A percentile compares a stretch with the other conserved stretches of the same genome.
Evolutionary conservation across 768 basidiomycete genomes (phyloP).

Genomic region (Mycena filopes): DNA sequence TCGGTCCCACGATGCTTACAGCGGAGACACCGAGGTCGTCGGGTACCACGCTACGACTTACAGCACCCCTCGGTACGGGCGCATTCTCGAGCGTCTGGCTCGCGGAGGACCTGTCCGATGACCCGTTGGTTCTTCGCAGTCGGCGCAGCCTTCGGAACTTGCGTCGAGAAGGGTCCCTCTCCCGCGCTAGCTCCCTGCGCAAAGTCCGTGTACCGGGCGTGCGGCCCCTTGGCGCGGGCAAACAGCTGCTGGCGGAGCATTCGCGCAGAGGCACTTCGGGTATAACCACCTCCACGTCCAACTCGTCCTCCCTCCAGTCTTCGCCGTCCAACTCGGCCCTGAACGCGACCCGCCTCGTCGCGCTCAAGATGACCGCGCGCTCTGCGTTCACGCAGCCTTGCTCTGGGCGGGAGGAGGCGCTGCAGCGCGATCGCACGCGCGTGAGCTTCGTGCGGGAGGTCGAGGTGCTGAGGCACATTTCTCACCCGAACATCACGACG

Average conservation of each 20-base stretch:
- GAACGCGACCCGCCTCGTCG: constrained; percentile 47
- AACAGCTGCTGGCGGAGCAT: constrained; percentile 24
- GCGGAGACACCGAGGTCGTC: constrained; percentile 22
- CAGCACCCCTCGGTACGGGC: constrained; percentile 71
- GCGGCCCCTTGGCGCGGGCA: constrained; percentile 31
- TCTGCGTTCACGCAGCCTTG: constrained; percentile 37
- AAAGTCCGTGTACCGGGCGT: constrained; percentile 30
- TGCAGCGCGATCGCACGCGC: constrained; percentile 75
- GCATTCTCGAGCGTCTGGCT: constrained; percentile 84
- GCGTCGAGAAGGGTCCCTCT: constrained; percentile 37
- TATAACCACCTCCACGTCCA: background rate
- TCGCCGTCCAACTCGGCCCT: constrained; percentile 8
- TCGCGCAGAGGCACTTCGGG: constrained; percentile 13
- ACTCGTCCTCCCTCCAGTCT: background rate
- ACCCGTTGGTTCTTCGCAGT: constrained; percentile 55
- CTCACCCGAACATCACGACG: constrained; percentile 82
- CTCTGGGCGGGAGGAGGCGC: constrained; percentile 45
- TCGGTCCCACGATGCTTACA: constrained; percentile 14
- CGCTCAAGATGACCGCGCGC: constrained; percentile 60
- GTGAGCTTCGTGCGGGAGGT: constrained; percentile 87
- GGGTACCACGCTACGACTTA: constrained; percentile 56
- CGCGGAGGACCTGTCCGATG: constrained; percentile 62
- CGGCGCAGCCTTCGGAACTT: constrained; percentile 55
- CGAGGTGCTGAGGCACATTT: constrained; percentile 86
- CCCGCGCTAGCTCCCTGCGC: constrained; percentile 28